Percentiles rank a stretch among this genome's conserved stretches.
Conservation (phyloP, 805 yeast species). For the Lipomyces lipofer region DNA sequence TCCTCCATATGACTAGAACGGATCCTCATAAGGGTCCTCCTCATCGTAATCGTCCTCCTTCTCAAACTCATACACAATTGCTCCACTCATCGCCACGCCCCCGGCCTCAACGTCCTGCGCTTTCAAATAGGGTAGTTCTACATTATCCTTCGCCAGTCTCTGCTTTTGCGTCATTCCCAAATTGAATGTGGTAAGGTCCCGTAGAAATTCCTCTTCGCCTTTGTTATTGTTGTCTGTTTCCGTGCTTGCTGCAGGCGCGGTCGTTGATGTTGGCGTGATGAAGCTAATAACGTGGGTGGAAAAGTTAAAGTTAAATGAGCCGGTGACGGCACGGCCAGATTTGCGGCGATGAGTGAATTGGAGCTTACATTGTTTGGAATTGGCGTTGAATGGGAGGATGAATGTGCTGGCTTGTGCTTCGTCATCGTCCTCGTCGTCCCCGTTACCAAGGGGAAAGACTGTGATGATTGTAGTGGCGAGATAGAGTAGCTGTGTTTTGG, state of each 20-base stretch:
- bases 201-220: constrained; percentile 56
- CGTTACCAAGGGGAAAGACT: constrained; percentile 48
- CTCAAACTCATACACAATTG: constrained; percentile 92
- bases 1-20: too few species aligned
- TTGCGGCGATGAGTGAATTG: constrained; percentile 70
- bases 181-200: constrained; percentile 84
- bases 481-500: constrained; percentile 40
- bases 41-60: constrained; percentile 98
- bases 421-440: constrained; percentile 50
- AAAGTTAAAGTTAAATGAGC: constrained; percentile 56
- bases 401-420: constrained; percentile 43
- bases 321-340: constrained; percentile 74
- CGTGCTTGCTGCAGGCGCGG: constrained; percentile 33
- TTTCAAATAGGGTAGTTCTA: constrained; percentile 85
- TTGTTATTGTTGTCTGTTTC: constrained; percentile 35
- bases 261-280: constrained; percentile 36
- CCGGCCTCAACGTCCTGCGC: constrained; percentile 65
- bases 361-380: constrained; percentile 49
- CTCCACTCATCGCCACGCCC: constrained; percentile 71
- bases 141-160: constrained; percentile 74
- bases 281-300: constrained; percentile 46
- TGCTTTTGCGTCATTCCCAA: constrained; percentile 74
- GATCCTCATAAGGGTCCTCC: constrained; percentile 97
- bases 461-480: constrained; percentile 76
- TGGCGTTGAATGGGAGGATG: constrained; percentile 54